Conservation (phyloP, 106 monocot genomes). For the Dendrobium officinale region DNA sequence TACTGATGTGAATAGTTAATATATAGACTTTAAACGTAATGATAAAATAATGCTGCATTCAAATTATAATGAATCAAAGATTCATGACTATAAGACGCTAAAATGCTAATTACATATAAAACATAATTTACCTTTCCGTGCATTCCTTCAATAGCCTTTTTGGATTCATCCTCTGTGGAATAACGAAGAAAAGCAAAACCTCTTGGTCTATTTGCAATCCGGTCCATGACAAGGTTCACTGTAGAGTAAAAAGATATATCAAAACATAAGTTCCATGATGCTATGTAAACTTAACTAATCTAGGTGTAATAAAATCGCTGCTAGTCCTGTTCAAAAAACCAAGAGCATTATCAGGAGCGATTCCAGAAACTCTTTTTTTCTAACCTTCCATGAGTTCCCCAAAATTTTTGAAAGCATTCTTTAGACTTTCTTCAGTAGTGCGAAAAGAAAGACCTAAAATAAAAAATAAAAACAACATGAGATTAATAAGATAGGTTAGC, state of each 20-base stretch:
- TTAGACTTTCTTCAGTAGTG: constrained; percentile 63
- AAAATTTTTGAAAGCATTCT: constrained; percentile 73
- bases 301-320: neutral
- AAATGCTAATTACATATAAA: neutral
- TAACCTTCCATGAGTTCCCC: constrained; percentile 87
- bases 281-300: neutral
- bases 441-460: constrained; percentile 81
- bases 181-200: constrained; percentile 91
- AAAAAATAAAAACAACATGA: neutral
- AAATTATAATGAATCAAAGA: too few relatives aligned
- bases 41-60: too few relatives aligned
- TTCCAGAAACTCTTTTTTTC: constrained; percentile 2
- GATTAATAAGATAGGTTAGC: neutral
- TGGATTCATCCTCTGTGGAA: constrained; percentile 61
- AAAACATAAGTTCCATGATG: neutral
- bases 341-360: neutral
- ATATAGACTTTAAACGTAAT: too few relatives aligned
- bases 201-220: constrained; percentile 76
- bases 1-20: too few relatives aligned
- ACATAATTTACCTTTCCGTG: constrained; percentile 71
- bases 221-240: constrained; percentile 93
- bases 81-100: neutral
- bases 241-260: constrained; percentile 10
- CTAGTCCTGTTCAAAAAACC: neutral
- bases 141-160: constrained; percentile 86